Evolutionary conservation across 768 basidiomycete genomes (phyloP).

Genomic region (Candolleomyces aberdarensis): DNA sequence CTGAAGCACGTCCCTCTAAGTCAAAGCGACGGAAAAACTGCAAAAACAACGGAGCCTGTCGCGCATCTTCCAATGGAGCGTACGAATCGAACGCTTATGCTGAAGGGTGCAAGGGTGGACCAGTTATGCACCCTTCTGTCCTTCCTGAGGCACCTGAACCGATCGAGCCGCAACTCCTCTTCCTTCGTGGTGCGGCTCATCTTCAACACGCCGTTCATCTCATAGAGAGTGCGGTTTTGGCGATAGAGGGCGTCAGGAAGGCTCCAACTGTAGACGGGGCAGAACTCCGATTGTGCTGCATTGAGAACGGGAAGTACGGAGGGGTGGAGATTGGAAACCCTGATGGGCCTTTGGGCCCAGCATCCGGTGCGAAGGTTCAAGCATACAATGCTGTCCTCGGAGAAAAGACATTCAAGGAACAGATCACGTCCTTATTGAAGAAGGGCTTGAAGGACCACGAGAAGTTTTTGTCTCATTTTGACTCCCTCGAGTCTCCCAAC

Average conservation of each 20-base stretch:
- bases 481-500: constrained; percentile 54
- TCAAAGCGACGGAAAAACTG: constrained; percentile 47
- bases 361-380: constrained; percentile 52
- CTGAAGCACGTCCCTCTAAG: constrained; percentile 26
- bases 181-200: constrained; percentile 80
- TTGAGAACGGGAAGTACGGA: constrained; percentile 76
- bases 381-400: constrained; percentile 64
- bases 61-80: constrained; percentile 68
- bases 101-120: constrained; percentile 53
- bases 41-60: constrained; percentile 45
- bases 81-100: constrained; percentile 43
- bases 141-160: constrained; percentile 81
- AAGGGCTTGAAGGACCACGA: constrained; percentile 85
- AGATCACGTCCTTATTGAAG: constrained; percentile 55
- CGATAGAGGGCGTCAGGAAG: constrained; percentile 67
- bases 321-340: constrained; percentile 82
- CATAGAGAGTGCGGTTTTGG: constrained; percentile 70
- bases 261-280: constrained; percentile 59
- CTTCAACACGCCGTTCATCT: constrained; percentile 74
- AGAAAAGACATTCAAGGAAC: constrained; percentile 54
- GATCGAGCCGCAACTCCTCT: constrained; percentile 80
- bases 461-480: constrained; percentile 80
- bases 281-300: constrained; percentile 73
- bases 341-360: constrained; percentile 69
- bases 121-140: constrained; percentile 66